Evolutionary conservation across 257 asterid genomes (phyloP), one percentile per base, ranked within the genome.

Genomic region (Nicotiana paniculata): DNA sequence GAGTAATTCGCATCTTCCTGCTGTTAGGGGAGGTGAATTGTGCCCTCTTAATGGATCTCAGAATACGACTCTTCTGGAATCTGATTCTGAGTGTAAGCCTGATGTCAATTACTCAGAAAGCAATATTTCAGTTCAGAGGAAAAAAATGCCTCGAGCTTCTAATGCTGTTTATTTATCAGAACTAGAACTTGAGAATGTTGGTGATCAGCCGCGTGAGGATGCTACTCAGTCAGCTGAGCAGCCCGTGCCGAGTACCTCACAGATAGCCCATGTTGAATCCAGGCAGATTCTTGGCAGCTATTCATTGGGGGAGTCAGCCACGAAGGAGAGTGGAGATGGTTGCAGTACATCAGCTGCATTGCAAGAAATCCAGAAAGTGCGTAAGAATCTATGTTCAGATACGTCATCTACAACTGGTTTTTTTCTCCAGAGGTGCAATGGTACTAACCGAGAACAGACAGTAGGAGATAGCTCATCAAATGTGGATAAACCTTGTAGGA

Each of bases 401-500:
- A 85, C 55, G 64, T 72, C 43, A 55, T 53, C 84, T 39, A 35
- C 81, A 70, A 24, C 37, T 39, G 91, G 85, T 72, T 86, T 84
- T 81, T 84, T 88, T 88, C 89, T 94, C 75, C 90, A 82, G 39
- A 91, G 82, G 88, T 92, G 91, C 75, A 83, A 80, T 80, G 84
- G 94, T 83, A 82, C 86, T 65, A 80, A 90, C 72, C 88, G 53
- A 53, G 92, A 79, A 48, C 89, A 81, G 70, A 83, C 54, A n/a
- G 69, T n/a, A 46, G 48, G 76, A 18, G 86, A 90, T 81, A 80
- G 88, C 88, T 88, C 92, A 9, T 87, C 90, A 64, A 91, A 87
- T 58, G 79, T 66, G 79, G 97, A 93, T 69, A 95, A 89, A 82
- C 92, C 93, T 78, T 84, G 89, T 53, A 84, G 89, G 82, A 94